Evolutionary conservation across 495 filamentous ascomycete species (phyloP).

Genomic region (Aspergillus ostianus): DNA sequence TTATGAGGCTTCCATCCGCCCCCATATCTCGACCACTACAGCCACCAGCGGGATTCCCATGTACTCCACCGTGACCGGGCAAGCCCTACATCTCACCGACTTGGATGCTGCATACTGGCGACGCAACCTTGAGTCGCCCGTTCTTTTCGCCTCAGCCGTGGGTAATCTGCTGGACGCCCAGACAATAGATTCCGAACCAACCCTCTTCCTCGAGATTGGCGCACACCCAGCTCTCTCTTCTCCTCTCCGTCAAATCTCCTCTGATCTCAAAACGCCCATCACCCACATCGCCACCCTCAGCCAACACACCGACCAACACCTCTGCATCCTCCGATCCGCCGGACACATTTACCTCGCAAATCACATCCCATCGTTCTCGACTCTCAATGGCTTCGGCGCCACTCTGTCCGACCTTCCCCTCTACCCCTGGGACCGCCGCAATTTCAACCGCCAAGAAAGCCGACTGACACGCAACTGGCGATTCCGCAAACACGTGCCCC

Average conservation of each 20-base stretch:
- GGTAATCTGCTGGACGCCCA: slow-evolving; percentile 19
- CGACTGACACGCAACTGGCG: slow-evolving; percentile 46
- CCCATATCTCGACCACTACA: slow-evolving; percentile 13
- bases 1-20: slow-evolving; percentile 13
- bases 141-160: slow-evolving; percentile 36
- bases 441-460: slow-evolving; percentile 46
- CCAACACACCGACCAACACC: slow-evolving; percentile 17
- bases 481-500: slow-evolving; percentile 41
- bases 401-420: slow-evolving; percentile 41
- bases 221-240: slow-evolving; percentile 42
- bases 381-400: slow-evolving; percentile 28
- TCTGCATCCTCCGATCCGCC: slow-evolving; percentile 23
- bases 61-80: slow-evolving; percentile 34
- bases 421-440: slow-evolving; percentile 52
- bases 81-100: slow-evolving; percentile 13
- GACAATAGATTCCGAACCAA: slow-evolving; percentile 18
- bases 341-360: slow-evolving; percentile 29
- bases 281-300: slow-evolving; percentile 34
- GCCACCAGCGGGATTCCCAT: slow-evolving; percentile 8
- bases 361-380: slow-evolving; percentile 18
- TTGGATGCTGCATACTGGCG: slow-evolving; percentile 44
- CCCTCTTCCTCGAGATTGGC: slow-evolving; percentile 43
- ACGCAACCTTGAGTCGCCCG: slow-evolving; percentile 38
- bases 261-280: slow-evolving; percentile 7
- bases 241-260: slow-evolving; percentile 34